Percentiles rank a stretch among this genome's conserved stretches.
Evolutionary conservation across 495 filamentous ascomycete species (phyloP).

Genomic region (Aspergillus leporis): DNA sequence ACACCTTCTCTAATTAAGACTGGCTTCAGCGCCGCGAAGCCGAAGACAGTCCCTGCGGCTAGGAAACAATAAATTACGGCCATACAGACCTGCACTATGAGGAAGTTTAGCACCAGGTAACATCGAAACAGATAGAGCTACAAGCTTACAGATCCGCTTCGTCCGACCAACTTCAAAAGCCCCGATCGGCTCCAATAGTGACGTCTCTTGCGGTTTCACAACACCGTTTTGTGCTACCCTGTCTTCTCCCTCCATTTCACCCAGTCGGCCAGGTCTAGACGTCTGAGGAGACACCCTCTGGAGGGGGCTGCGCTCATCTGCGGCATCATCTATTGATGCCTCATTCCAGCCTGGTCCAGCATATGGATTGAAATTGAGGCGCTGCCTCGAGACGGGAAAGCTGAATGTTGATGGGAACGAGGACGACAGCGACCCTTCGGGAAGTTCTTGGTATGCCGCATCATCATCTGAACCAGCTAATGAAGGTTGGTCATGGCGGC

Average conservation of each 20-base stretch:
- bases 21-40: conserved; percentile 80
- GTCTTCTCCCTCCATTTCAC: conserved; percentile 6
- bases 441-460: conserved; percentile 34
- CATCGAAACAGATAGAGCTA: not conserved
- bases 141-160: conserved; percentile 61
- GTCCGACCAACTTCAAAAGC: conserved; percentile 69
- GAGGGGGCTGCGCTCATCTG: conserved; percentile 31
- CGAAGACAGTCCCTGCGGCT: conserved; percentile 75
- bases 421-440: conserved; percentile 37
- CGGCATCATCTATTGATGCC: conserved; percentile 29
- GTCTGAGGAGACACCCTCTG: conserved; percentile 24
- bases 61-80: conserved; percentile 82
- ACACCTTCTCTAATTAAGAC: conserved; percentile 75
- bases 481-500: conserved; percentile 22
- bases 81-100: conserved; percentile 41
- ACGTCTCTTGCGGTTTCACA: conserved; percentile 9
- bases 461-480: conserved; percentile 30
- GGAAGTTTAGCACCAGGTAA: not conserved
- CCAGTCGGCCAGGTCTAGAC: conserved; percentile 24
- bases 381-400: conserved; percentile 22
- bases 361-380: conserved; percentile 49
- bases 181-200: conserved; percentile 48
- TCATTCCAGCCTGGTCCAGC: conserved; percentile 44
- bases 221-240: conserved; percentile 5
- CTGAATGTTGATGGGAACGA: conserved; percentile 45